Conservation (phyloP, 2,329 filamentous ascomycete species). For the Colletotrichum karsti region DNA sequence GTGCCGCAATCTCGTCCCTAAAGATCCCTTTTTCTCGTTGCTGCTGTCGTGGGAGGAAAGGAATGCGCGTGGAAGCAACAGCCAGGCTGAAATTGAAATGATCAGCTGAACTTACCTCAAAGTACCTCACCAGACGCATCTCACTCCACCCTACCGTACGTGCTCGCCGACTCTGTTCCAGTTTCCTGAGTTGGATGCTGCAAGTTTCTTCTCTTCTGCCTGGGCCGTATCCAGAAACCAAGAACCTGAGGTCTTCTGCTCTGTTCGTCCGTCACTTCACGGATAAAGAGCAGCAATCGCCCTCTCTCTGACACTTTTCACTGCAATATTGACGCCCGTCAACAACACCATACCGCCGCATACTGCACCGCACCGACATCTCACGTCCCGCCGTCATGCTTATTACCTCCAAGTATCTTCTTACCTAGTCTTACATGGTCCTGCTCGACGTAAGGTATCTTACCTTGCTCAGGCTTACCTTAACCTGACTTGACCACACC, state of each 20-base stretch:
- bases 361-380: not conserved
- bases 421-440: too few relatives aligned
- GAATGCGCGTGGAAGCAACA: constrained; percentile 2
- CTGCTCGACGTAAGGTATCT: not conserved
- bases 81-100: too few relatives aligned
- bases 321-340: not conserved
- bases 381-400: not conserved
- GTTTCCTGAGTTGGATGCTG: not conserved
- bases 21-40: not conserved
- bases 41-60: not conserved
- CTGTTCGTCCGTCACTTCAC: too few relatives aligned
- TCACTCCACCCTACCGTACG: too few relatives aligned
- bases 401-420: too few relatives aligned
- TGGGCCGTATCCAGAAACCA: not conserved
- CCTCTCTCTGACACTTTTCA: not conserved
- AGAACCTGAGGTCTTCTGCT: too few relatives aligned
- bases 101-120: constrained; percentile 4
- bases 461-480: not conserved
- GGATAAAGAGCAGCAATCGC: not conserved
- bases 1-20: not conserved
- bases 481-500: not conserved
- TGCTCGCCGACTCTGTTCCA: too few relatives aligned
- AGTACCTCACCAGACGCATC: not conserved
- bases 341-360: too few relatives aligned
- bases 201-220: not conserved